phyloP scores from a whole-genome alignment of 1,284 basidiomycete species.

The Chiua sp. region DNA sequence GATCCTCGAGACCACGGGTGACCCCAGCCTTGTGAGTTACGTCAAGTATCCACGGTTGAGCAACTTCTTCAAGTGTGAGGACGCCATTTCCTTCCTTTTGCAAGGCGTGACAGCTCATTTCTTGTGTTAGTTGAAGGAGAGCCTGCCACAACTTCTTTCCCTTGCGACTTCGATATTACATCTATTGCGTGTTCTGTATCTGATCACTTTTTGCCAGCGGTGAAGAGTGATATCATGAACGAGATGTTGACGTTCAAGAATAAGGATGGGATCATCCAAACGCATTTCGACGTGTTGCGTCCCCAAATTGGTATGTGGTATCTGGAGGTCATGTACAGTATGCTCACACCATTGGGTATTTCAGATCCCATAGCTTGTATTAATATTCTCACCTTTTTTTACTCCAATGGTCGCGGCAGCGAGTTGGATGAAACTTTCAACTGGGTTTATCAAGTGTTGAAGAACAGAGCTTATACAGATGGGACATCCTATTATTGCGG shows the following conservation, averaged over 20 bases:
- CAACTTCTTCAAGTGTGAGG: conserved; percentile 29
- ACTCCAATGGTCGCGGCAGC: conserved; percentile 24
- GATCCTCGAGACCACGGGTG: conserved; percentile 23
- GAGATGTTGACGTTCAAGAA: conserved; percentile 27
- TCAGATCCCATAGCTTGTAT: conserved; percentile 26
- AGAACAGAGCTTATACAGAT: conserved; percentile 26
- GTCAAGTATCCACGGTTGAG: conserved; percentile 23
- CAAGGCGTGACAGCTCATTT: neutral
- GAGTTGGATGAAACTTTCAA: conserved; percentile 26
- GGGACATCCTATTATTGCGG: conserved; percentile 27
- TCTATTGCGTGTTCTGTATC: conserved; percentile 27
- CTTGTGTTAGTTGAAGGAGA: conserved; percentile 7
- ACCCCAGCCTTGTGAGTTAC: conserved; percentile 25
- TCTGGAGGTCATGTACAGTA: neutral
- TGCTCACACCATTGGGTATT: neutral
- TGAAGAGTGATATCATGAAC: conserved; percentile 29
- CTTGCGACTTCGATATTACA: conserved; percentile 27
- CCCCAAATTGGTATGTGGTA: conserved; percentile 23
- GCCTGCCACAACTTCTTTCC: conserved; percentile 16
- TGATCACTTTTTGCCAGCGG: conserved; percentile 15
- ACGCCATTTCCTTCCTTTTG: neutral
- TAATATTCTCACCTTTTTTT: conserved; percentile 29
- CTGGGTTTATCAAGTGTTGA: conserved; percentile 26
- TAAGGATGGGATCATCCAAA: conserved; percentile 23
- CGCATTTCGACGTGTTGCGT: conserved; percentile 24